Evolutionary conservation across 805 yeast species (phyloP).

Genomic region (Phaffomyces thermotolerans): DNA sequence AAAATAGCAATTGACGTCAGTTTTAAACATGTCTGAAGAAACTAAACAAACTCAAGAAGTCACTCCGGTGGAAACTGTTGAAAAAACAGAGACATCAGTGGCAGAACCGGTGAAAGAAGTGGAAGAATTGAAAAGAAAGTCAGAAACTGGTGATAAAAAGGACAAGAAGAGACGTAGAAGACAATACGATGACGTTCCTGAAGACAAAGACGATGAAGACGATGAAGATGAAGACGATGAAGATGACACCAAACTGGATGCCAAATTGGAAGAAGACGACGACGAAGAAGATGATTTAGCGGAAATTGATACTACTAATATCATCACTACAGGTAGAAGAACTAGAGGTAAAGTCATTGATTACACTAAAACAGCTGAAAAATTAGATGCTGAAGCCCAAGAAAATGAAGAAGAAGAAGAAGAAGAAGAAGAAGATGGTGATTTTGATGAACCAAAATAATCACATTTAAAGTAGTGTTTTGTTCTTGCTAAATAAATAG

Average conservation of each 20-base stretch:
- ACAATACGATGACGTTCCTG: constrained; percentile 54
- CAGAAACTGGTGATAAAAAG: constrained; percentile 25
- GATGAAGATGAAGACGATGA: constrained; percentile 36
- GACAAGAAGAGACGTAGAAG: constrained; percentile 52
- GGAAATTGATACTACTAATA: constrained; percentile 77
- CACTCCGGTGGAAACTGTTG: constrained; percentile 16
- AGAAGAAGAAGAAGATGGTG: constrained; percentile 44
- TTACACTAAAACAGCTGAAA: constrained; percentile 71
- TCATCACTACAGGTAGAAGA: constrained; percentile 79
- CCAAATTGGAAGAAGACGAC: constrained; percentile 36
- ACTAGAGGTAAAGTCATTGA: constrained; percentile 88
- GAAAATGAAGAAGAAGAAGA: constrained; percentile 31
- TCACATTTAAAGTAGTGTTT: not conserved
- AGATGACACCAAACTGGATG: constrained; percentile 45
- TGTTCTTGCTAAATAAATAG: not conserved
- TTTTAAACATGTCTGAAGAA: constrained; percentile 23
- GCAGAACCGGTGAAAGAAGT: constrained; percentile 11
- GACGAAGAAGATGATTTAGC: constrained; percentile 71
- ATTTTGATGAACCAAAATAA: constrained; percentile 38
- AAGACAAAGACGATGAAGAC: constrained; percentile 34
- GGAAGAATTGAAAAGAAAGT: constrained; percentile 21
- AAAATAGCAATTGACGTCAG: not conserved
- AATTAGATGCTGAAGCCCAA: constrained; percentile 38
- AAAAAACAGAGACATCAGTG: constrained; percentile 10
- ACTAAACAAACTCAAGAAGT: constrained; percentile 8